phyloP scores from a whole-genome alignment of 2,329 filamentous ascomycete species.

The Clonostachys rhizophaga region DNA sequence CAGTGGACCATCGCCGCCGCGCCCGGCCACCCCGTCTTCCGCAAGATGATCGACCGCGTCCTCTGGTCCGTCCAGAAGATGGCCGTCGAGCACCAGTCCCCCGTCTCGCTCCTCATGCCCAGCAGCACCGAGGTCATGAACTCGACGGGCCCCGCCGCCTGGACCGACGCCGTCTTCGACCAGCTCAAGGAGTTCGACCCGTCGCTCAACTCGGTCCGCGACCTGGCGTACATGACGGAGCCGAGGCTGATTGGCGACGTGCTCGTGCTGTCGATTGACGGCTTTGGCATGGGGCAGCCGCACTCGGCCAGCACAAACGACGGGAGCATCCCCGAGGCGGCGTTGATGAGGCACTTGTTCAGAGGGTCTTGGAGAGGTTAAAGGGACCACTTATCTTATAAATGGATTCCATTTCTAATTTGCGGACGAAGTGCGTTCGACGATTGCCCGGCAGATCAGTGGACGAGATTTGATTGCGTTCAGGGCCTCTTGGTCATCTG shows the following conservation, averaged over 20 bases:
- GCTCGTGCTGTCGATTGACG: constrained; percentile 1
- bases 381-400: no score
- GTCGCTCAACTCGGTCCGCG: constrained; percentile 3
- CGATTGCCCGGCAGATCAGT: no score
- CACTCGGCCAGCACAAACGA: constrained; percentile 1
- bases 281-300: constrained; percentile 1
- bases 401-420: no score
- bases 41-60: constrained; percentile 13
- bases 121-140: constrained; percentile 17
- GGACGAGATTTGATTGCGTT: no score
- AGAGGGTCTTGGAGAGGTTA: constrained; percentile 1
- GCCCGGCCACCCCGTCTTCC: constrained; percentile 19
- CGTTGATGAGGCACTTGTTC: not conserved
- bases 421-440: no score
- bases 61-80: constrained; percentile 7
- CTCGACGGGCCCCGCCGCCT: constrained; percentile 21
- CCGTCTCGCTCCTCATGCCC: no score
- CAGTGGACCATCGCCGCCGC: constrained; percentile 24
- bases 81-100: not conserved
- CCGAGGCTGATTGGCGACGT: not conserved
- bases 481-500: no score
- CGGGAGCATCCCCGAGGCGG: not conserved
- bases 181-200: constrained; percentile 13
- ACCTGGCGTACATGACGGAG: not conserved
- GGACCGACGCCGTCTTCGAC: constrained; percentile 20